Percentiles rank a stretch among this genome's conserved stretches.
Conservation (phyloP, 2,329 filamentous ascomycete species). For the Sarocladium brachiariae region DNA sequence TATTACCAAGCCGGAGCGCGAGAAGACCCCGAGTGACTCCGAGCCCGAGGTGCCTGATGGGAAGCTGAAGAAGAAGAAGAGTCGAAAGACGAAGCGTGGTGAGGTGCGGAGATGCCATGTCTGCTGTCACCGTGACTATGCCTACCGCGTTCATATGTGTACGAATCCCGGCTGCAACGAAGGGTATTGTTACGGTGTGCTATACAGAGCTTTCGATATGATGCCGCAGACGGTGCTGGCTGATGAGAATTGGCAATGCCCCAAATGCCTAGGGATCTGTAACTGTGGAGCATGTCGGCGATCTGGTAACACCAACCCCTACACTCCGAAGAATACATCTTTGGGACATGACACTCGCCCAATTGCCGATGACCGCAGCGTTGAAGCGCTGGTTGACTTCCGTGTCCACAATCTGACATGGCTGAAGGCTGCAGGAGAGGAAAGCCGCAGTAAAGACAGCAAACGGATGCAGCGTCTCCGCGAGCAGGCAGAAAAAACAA, state of each 20-base stretch:
- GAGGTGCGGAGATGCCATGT: constrained; percentile 67
- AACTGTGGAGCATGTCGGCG: constrained; percentile 77
- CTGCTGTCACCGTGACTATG: constrained; percentile 71
- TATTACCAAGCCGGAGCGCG: constrained; percentile 54
- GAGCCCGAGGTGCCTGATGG: constrained; percentile 52
- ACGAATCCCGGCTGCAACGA: constrained; percentile 60
- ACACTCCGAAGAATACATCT: constrained; percentile 78
- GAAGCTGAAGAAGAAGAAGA: constrained; percentile 43
- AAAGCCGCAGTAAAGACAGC: constrained; percentile 49
- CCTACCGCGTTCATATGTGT: constrained; percentile 80
- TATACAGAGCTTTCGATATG: constrained; percentile 87
- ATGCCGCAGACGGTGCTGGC: constrained; percentile 80
- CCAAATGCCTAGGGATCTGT: constrained; percentile 78
- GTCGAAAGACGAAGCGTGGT: constrained; percentile 48
- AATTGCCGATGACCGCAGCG: constrained; percentile 83
- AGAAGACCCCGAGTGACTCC: constrained; percentile 40
- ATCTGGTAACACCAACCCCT: constrained; percentile 60
- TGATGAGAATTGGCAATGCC: constrained; percentile 78
- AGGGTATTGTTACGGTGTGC: constrained; percentile 85
- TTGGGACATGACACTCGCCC: constrained; percentile 87
- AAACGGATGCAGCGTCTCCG: constrained; percentile 51
- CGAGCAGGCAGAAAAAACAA: constrained; percentile 50
- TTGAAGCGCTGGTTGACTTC: constrained; percentile 88
- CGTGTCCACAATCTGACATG: constrained; percentile 80
- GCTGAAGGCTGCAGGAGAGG: constrained; percentile 58